These are phyloP conservation scores for Hansenula anomala DNA, from an alignment of 1,139 yeast species.

Conservation along the genomic window DNA sequence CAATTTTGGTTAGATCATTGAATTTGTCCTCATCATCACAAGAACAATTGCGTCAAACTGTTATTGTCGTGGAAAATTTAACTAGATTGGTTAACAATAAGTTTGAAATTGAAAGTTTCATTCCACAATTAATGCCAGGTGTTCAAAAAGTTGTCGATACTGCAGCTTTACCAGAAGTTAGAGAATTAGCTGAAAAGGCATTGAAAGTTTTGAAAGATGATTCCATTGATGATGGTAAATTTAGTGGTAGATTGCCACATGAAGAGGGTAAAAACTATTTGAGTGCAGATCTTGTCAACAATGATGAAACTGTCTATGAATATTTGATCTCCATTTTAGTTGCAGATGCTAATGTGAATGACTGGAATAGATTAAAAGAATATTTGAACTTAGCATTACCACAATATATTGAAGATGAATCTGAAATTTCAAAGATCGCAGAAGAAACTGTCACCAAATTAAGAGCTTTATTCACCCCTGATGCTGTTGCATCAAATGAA, in stretches of 20 bases:
- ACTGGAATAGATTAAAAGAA: slow-evolving; percentile 71
- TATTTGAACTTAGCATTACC: slow-evolving; percentile 45
- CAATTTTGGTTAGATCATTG: slow-evolving; percentile 86
- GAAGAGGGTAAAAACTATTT: slow-evolving; percentile 50
- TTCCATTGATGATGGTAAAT: slow-evolving; percentile 51
- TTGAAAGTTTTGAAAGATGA: slow-evolving; percentile 77
- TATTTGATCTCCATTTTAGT: slow-evolving; percentile 57
- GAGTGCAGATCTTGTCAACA: slow-evolving; percentile 30
- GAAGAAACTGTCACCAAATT: slow-evolving; percentile 46
- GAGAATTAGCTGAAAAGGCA: slow-evolving; percentile 90
- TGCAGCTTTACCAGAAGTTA: slow-evolving; percentile 94
- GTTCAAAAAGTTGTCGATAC: slow-evolving; percentile 82
- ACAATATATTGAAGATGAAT: slow-evolving; percentile 31
- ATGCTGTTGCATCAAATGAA: slow-evolving; percentile 46
- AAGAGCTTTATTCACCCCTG: slow-evolving; percentile 64
- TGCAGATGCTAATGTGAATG: slow-evolving; percentile 83
- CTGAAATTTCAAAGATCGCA: slow-evolving; percentile 37
- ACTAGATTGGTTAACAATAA: slow-evolving; percentile 94
- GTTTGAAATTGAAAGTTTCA: slow-evolving; percentile 81
- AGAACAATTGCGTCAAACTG: slow-evolving; percentile 95
- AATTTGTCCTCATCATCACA: slow-evolving; percentile 87
- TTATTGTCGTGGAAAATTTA: slow-evolving; percentile 91
- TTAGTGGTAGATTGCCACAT: slow-evolving; percentile 66
- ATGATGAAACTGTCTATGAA: slow-evolving; percentile 25
- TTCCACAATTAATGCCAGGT: slow-evolving; percentile 86